Conservation (phyloP, 345 rosid species). For the Toxicodendron radicans region DNA sequence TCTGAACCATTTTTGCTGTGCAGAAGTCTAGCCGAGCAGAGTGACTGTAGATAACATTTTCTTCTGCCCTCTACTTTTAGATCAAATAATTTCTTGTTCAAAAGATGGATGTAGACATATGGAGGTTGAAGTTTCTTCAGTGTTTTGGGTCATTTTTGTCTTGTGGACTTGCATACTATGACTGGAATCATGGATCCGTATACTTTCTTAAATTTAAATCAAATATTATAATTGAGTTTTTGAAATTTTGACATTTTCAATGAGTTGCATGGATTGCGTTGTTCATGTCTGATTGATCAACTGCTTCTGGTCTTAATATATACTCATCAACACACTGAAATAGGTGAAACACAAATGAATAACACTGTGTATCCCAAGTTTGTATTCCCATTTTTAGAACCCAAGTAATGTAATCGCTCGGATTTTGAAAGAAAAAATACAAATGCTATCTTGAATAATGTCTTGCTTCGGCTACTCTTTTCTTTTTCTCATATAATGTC, state of each 20-base stretch:
- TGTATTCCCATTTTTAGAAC: too few relatives aligned
- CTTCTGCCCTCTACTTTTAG: background rate
- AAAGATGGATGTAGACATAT: slow-evolving; percentile 4
- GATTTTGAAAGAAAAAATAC: too few relatives aligned
- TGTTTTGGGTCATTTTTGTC: background rate
- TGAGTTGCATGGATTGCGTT: background rate
- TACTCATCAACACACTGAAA: too few relatives aligned
- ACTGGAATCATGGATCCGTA: background rate
- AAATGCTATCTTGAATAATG: too few relatives aligned
- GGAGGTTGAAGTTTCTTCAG: background rate
- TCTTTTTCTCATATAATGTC: too few relatives aligned
- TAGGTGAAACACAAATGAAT: too few relatives aligned
- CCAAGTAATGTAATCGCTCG: too few relatives aligned
- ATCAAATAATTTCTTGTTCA: slow-evolving; percentile 3
- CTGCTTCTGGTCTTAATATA: background rate
- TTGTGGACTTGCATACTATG: background rate
- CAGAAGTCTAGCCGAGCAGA: slow-evolving; percentile 11
- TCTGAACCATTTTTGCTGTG: background rate
- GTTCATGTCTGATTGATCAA: background rate
- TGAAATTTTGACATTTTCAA: background rate
- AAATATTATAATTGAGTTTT: background rate
- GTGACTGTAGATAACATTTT: slow-evolving; percentile 22
- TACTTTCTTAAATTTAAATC: slow-evolving; percentile 3
- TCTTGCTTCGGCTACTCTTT: too few relatives aligned
- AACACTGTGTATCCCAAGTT: too few relatives aligned